phyloP scores from a whole-genome alignment of 495 filamentous ascomycete genomes.

The Trichoderma virens region DNA sequence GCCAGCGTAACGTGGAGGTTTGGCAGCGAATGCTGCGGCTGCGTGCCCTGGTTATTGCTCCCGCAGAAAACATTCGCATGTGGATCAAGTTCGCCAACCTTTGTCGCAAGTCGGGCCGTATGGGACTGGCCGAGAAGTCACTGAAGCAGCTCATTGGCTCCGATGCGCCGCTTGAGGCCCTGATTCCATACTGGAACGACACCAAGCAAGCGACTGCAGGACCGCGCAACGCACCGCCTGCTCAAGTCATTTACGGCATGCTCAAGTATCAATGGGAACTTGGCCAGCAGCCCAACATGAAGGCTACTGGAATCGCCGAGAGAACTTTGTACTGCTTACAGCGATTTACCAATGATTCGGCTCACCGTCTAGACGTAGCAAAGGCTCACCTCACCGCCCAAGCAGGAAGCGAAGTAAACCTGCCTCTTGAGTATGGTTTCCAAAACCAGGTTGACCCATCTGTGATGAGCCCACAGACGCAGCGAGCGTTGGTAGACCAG shows the following conservation, averaged over 20 bases:
- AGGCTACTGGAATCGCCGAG: conserved; percentile 34
- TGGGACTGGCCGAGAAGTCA: conserved; percentile 95
- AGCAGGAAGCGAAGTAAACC: conserved; percentile 44
- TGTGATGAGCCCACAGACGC: conserved; percentile 30
- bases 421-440: conserved; percentile 44
- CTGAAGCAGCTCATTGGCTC: conserved; percentile 59
- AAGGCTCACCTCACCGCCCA: conserved; percentile 46
- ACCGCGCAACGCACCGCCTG: conserved; percentile 41
- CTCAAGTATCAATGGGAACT: conserved; percentile 93
- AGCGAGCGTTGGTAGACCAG: conserved; percentile 47
- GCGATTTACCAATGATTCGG: conserved; percentile 71
- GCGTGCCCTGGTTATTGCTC: conserved; percentile 79
- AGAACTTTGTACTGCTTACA: conserved; percentile 70
- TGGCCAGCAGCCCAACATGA: conserved; percentile 41
- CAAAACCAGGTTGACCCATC: conserved; percentile 50
- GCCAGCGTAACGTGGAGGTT: conserved; percentile 93
- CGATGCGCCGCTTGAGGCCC: conserved; percentile 55
- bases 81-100: conserved; percentile 98
- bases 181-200: conserved; percentile 48
- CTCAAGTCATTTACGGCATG: conserved; percentile 81
- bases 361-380: conserved; percentile 60
- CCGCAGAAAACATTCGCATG: conserved; percentile 93
- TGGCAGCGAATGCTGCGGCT: conserved; percentile 98
- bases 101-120: conserved; percentile 89
- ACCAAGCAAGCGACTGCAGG: conserved; percentile 22